Percentiles rank a stretch among this genome's conserved stretches.
Evolutionary conservation across 2,329 filamentous ascomycete species (phyloP).

Genomic region (Neocatenulostroma microsporum): DNA sequence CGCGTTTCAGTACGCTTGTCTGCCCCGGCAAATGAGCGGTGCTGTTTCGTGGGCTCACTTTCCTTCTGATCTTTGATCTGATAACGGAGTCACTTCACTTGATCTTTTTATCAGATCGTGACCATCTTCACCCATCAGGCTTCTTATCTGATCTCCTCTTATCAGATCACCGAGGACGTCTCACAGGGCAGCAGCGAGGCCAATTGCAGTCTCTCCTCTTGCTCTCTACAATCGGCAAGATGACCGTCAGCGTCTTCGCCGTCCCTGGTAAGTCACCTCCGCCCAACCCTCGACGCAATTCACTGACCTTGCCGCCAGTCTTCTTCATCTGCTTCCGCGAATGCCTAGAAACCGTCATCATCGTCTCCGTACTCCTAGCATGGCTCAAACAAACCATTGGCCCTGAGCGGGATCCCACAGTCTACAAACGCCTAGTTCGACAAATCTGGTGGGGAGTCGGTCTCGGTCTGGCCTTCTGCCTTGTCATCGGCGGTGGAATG

Average conservation of each 20-base stretch:
- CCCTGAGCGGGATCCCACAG: conserved; percentile 50
- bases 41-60: too few species aligned
- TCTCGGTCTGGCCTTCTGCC: conserved; percentile 55
- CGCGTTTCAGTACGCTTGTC: too few species aligned
- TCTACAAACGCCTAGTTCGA: conserved; percentile 50
- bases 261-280: conserved; percentile 54
- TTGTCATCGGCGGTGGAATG: conserved; percentile 58
- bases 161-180: too few species aligned
- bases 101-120: conserved; percentile 4
- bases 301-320: conserved; percentile 37
- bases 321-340: conserved; percentile 91
- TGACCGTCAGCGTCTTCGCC: conserved; percentile 64
- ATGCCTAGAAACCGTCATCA: conserved; percentile 72
- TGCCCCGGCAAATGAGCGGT: too few species aligned
- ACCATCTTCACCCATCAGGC: too few species aligned
- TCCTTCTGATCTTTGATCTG: conserved; percentile 9
- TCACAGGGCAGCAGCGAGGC: too few species aligned
- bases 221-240: too few species aligned
- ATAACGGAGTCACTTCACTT: conserved; percentile 4
- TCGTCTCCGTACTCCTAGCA: conserved; percentile 77
- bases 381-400: conserved; percentile 77
- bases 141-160: conserved; percentile 2
- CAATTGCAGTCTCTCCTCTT: too few species aligned
- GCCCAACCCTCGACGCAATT: neutral
- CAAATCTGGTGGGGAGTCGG: conserved; percentile 63